Evolutionary conservation across 2,329 filamentous ascomycete species (phyloP).

Genomic region (Colletotrichum paranaense): DNA sequence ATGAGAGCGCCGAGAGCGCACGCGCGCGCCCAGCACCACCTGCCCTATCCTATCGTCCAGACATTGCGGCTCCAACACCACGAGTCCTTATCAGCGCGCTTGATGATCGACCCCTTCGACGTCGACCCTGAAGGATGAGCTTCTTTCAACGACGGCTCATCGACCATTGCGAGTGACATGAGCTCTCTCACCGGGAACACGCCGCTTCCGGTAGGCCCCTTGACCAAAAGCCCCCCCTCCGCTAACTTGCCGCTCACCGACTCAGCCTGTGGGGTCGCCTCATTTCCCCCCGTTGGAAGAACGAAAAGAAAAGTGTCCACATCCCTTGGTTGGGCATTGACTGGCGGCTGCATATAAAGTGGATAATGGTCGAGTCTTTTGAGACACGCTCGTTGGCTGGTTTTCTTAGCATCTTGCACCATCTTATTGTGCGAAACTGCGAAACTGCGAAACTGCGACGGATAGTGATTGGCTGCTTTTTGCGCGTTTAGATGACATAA

Average conservation of each 20-base stretch:
- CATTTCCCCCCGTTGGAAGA: not conserved
- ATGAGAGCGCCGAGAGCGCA: not conserved
- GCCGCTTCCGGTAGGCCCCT: not conserved
- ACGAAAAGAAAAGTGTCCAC: not conserved
- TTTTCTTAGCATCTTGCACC: not conserved
- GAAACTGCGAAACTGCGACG: not conserved
- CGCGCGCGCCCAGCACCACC: not conserved
- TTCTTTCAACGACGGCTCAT: constrained; percentile 28
- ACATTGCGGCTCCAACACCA: constrained; percentile 24
- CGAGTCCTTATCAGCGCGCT: not conserved
- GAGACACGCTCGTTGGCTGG: not conserved
- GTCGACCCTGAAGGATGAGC: not conserved
- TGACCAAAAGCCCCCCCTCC: not conserved
- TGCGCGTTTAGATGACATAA: not conserved
- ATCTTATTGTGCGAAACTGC: not conserved
- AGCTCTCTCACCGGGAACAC: not conserved
- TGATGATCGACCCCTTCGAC: not conserved
- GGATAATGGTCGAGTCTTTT: not conserved
- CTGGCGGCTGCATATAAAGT: constrained; percentile 19
- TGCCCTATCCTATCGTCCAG: not conserved
- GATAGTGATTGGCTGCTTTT: not conserved
- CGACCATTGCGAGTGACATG: not conserved
- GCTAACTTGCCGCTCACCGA: not conserved
- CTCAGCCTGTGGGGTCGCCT: not conserved
- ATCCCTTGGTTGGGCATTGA: not conserved